Percentiles rank a stretch among this genome's conserved stretches.
Conservation (phyloP, 2,329 filamentous ascomycete species). For the Phyllachora maydis region DNA sequence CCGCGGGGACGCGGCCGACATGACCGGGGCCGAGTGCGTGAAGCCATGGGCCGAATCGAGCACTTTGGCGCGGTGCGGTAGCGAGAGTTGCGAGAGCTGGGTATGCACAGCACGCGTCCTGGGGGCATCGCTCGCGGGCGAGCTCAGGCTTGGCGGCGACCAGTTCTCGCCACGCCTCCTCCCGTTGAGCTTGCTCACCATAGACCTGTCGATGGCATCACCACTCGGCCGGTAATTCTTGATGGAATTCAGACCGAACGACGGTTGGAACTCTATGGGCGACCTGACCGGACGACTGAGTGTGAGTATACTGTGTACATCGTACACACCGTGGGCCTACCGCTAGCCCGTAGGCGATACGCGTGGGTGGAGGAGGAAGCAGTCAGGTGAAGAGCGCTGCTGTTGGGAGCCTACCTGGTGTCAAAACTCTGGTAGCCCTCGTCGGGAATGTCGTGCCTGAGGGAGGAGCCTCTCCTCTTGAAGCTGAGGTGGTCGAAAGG, state of each 20-base stretch:
- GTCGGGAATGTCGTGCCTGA: conserved; percentile 5
- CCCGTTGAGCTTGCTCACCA: conserved; percentile 34
- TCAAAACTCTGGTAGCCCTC: conserved; percentile 9
- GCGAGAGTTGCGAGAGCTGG: conserved; percentile 21
- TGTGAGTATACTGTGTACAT: not conserved
- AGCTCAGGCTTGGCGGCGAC: conserved; percentile 20
- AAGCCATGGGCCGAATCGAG: conserved; percentile 22
- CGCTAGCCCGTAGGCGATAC: not conserved
- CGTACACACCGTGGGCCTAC: not conserved
- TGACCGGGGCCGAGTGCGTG: conserved; percentile 21
- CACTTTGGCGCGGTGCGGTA: conserved; percentile 20
- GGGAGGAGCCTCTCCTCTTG: conserved; percentile 6
- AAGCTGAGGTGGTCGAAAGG: conserved; percentile 13
- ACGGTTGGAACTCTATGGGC: conserved; percentile 4
- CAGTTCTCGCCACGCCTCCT: conserved; percentile 20
- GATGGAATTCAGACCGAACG: conserved; percentile 20
- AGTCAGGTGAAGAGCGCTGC: not conserved
- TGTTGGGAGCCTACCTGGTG: conserved; percentile 5
- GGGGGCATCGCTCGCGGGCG: conserved; percentile 17
- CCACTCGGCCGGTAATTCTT: conserved; percentile 23
- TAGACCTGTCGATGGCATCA: conserved; percentile 24
- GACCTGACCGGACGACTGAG: conserved; percentile 5
- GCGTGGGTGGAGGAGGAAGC: conserved; percentile 1
- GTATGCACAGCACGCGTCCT: conserved; percentile 16
- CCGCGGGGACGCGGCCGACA: conserved; percentile 24